phyloP scores from a whole-genome alignment of 306 rosid species.

The Cyamopsis tetragonoloba region DNA sequence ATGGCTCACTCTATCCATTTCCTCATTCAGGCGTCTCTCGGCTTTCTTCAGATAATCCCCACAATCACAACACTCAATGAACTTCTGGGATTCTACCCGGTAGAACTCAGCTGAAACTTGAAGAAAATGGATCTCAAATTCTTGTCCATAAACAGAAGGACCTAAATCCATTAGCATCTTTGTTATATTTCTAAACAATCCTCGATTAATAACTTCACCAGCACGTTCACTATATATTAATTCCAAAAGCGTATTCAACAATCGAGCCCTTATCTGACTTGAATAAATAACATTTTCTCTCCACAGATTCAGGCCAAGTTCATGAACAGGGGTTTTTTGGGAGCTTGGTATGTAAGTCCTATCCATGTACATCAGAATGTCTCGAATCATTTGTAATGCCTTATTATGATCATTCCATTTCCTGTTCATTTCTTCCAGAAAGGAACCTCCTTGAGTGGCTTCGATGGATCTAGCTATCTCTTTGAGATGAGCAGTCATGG shows the following conservation, averaged over 20 bases:
- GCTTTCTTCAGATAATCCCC: constrained; percentile 78
- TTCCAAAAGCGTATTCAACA: constrained; percentile 59
- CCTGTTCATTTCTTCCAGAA: constrained; percentile 77
- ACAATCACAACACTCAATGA: constrained; percentile 73
- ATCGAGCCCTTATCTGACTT: constrained; percentile 57
- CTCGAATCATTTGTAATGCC: constrained; percentile 74
- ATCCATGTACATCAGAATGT: constrained; percentile 91
- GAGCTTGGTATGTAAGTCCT: constrained; percentile 66
- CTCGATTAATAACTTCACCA: constrained; percentile 73
- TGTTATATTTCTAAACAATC: constrained; percentile 59
- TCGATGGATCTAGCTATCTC: constrained; percentile 69
- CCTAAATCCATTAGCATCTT: constrained; percentile 86
- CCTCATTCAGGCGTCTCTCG: constrained; percentile 76
- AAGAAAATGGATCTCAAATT: constrained; percentile 68
- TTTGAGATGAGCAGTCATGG: constrained; percentile 67
- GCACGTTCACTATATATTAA: constrained; percentile 60
- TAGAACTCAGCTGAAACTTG: constrained; percentile 76
- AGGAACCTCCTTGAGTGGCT: constrained; percentile 64
- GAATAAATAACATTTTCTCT: constrained; percentile 69
- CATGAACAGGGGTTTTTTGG: constrained; percentile 64
- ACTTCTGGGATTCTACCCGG: constrained; percentile 59
- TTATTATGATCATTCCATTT: constrained; percentile 80
- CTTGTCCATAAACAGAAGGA: constrained; percentile 63
- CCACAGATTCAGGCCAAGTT: constrained; percentile 83
- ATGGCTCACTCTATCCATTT: constrained; percentile 76